Evolutionary conservation across 23 red algal species (phyloP).

Genomic region (Gracilaria vermiculophylla): DNA sequence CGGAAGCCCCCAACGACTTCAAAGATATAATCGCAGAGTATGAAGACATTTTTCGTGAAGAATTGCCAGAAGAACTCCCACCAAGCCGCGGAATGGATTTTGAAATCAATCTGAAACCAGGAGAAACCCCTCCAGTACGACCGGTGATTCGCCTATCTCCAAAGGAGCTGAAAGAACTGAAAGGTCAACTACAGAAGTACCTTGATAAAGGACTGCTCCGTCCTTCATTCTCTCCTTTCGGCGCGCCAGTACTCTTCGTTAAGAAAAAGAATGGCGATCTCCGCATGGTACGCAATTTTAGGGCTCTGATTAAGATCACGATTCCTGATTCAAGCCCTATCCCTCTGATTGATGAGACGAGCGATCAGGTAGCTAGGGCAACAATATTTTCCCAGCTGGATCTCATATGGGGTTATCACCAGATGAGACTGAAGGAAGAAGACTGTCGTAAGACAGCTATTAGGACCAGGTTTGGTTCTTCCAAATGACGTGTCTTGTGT

Average conservation of each 20-base stretch:
- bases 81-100: background rate
- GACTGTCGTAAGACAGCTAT: slow-evolving; percentile 17
- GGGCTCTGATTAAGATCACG: background rate
- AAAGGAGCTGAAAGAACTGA: background rate
- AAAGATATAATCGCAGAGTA: background rate
- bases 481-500: background rate
- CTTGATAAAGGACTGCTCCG: slow-evolving; percentile 16
- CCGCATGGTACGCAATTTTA: background rate
- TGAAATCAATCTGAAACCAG: background rate
- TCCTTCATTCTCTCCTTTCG: slow-evolving; percentile 14
- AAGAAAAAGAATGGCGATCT: background rate
- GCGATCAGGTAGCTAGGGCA: background rate
- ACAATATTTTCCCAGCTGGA: slow-evolving; percentile 16
- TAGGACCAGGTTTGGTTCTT: slow-evolving; percentile 11
- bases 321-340: background rate
- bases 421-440: background rate
- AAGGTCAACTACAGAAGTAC: background rate
- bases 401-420: background rate
- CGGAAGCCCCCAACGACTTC: background rate
- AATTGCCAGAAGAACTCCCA: slow-evolving; percentile 23
- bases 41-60: background rate
- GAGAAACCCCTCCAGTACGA: too few relatives aligned
- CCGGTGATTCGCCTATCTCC: too few relatives aligned
- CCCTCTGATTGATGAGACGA: too few relatives aligned
- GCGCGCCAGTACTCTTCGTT: too few relatives aligned